phyloP scores from a whole-genome alignment of 2,329 filamentous ascomycete species.

The Rosellinia necatrix region DNA sequence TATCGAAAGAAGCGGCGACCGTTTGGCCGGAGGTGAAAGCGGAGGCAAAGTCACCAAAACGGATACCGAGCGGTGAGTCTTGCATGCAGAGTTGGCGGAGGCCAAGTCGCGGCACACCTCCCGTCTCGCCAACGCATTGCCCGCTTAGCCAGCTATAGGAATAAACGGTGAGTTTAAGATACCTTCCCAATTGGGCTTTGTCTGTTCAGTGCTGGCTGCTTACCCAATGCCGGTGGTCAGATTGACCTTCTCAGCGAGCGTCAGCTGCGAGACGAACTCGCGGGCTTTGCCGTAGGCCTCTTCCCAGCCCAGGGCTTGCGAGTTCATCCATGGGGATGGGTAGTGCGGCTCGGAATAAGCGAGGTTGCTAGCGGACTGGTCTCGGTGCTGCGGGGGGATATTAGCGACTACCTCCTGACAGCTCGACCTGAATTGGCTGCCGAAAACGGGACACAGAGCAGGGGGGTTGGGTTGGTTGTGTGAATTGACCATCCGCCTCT shows the following conservation, averaged over 20 bases:
- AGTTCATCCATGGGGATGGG: conserved; percentile 85
- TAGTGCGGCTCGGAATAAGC: conserved; percentile 55
- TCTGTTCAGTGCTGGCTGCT: conserved; percentile 48
- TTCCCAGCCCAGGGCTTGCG: conserved; percentile 72
- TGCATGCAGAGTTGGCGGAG: conserved; percentile 81
- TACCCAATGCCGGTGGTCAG: conserved; percentile 88
- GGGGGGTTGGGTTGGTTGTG: background rate
- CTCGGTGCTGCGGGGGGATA: conserved; percentile 7
- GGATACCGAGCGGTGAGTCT: conserved; percentile 81
- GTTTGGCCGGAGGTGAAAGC: conserved; percentile 80
- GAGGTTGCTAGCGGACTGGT: conserved; percentile 26
- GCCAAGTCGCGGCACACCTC: conserved; percentile 70
- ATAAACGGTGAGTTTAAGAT: conserved; percentile 1
- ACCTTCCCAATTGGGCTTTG: background rate
- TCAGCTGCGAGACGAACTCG: conserved; percentile 81
- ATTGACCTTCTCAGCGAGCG: conserved; percentile 89
- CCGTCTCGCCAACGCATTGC: conserved; percentile 77
- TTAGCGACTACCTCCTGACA: conserved; percentile 7
- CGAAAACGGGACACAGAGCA: background rate
- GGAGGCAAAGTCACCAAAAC: conserved; percentile 77
- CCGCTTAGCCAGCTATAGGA: conserved; percentile 66
- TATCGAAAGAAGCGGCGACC: conserved; percentile 82
- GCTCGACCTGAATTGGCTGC: background rate
- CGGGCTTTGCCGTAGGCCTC: conserved; percentile 76
- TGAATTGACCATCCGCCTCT: too few relatives aligned